Conservation (phyloP, 345 rosid species). For the Syzygium aromaticum region DNA sequence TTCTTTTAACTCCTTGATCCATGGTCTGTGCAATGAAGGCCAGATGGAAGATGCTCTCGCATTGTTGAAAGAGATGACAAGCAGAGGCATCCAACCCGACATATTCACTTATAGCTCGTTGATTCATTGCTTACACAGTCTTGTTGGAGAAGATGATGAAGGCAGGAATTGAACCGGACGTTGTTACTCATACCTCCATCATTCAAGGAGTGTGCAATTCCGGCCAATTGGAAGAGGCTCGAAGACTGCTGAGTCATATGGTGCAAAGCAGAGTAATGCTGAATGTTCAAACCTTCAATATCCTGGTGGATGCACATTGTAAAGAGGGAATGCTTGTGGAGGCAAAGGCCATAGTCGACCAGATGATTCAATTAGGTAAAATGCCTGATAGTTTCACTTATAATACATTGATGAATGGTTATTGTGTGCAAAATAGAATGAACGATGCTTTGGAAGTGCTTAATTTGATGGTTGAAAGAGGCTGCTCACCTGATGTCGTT, state of each 20-base stretch:
- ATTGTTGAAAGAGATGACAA: background rate
- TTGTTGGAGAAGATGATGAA: background rate
- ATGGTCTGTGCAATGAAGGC: background rate
- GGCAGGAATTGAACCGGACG: background rate
- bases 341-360: background rate
- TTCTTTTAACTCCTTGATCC: background rate
- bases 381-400: background rate
- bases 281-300: fast-evolving
- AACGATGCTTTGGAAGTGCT: fast-evolving
- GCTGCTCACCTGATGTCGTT: background rate
- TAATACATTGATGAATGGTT: background rate
- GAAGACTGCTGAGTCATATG: background rate
- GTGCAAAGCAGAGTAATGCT: background rate
- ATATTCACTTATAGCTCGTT: background rate
- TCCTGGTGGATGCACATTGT: background rate
- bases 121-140: background rate
- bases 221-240: background rate
- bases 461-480: background rate
- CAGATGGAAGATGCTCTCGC: background rate
- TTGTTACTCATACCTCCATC: background rate
- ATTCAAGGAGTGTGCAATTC: background rate
- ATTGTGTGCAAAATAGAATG: background rate
- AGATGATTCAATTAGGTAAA: background rate
- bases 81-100: background rate
- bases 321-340: background rate